Conservation (phyloP, 371 early-diverging fungal species). For the Haplosporangium sp. region DNA sequence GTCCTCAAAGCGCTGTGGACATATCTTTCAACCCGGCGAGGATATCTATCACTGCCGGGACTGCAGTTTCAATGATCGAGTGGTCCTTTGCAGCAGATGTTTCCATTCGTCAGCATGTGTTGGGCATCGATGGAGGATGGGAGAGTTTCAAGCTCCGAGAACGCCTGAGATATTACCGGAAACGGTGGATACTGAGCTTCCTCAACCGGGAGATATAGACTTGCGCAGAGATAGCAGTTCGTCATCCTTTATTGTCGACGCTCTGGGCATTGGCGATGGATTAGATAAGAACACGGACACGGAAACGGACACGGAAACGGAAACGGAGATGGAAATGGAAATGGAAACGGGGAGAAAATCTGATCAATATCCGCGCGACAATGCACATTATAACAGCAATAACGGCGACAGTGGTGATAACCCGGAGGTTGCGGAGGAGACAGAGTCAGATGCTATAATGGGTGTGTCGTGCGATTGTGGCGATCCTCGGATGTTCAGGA, state of each 20-base stretch:
- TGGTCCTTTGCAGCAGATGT: conserved; percentile 41
- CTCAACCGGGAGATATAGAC: not conserved
- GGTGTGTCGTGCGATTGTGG: conserved; percentile 42
- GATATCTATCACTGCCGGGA: conserved; percentile 51
- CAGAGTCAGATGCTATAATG: not conserved
- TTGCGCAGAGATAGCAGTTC: too few species aligned
- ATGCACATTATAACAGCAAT: too few species aligned
- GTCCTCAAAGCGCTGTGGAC: conserved; percentile 10
- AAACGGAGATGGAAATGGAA: too few species aligned
- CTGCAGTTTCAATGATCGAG: conserved; percentile 37
- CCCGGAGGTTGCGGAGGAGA: not conserved
- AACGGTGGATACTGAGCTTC: not conserved
- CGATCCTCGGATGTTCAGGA: conserved; percentile 34
- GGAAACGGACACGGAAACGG: too few species aligned
- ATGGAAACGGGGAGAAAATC: too few species aligned
- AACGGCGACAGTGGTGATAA: not conserved
- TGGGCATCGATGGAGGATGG: conserved; percentile 39
- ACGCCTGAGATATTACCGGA: not conserved
- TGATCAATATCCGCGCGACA: too few species aligned
- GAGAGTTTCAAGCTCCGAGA: conserved; percentile 18
- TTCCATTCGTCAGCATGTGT: conserved; percentile 38
- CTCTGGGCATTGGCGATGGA: too few species aligned
- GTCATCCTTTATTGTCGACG: too few species aligned
- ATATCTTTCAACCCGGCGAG: conserved; percentile 38
- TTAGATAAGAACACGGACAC: too few species aligned